phyloP scores from a whole-genome alignment of 2,329 filamentous ascomycete species.

The Colletotrichum euphorbiae region DNA sequence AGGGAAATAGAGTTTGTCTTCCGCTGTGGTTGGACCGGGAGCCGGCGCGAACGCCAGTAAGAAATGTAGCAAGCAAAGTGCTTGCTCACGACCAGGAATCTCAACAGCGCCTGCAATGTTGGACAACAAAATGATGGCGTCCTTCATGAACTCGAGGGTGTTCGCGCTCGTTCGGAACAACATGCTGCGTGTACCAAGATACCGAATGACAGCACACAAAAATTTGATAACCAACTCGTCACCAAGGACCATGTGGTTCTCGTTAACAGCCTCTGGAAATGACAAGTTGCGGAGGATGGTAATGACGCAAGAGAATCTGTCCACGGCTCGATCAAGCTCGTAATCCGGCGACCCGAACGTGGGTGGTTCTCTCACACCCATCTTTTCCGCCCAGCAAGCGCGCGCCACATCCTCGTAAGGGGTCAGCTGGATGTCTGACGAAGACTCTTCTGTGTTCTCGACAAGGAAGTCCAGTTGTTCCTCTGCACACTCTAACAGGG shows the following conservation, averaged over 20 bases:
- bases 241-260: conserved; percentile 80
- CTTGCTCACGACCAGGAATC: conserved; percentile 87
- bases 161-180: conserved; percentile 85
- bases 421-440: conserved; percentile 84
- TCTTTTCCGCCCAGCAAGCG: conserved; percentile 79
- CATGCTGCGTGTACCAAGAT: conserved; percentile 89
- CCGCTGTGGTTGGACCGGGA: conserved; percentile 71
- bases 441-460: conserved; percentile 86
- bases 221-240: conserved; percentile 85
- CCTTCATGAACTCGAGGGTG: conserved; percentile 97
- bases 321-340: conserved; percentile 86
- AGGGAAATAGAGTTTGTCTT: conserved; percentile 76
- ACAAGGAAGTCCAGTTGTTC: conserved; percentile 87
- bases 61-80: conserved; percentile 87
- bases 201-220: conserved; percentile 83
- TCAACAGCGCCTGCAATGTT: conserved; percentile 87
- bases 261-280: conserved; percentile 67
- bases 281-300: conserved; percentile 94
- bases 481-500: conserved; percentile 89
- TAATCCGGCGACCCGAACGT: conserved; percentile 82
- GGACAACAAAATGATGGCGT: conserved; percentile 87
- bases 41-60: conserved; percentile 89
- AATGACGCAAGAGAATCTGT: conserved; percentile 88
- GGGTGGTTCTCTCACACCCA: conserved; percentile 77
- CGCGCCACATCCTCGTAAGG: conserved; percentile 90